A percentile compares a stretch with the other conserved stretches of the same genome.
Evolutionary conservation across 23 red algal species (phyloP).

Genomic region (Pyropia haitanensis): DNA sequence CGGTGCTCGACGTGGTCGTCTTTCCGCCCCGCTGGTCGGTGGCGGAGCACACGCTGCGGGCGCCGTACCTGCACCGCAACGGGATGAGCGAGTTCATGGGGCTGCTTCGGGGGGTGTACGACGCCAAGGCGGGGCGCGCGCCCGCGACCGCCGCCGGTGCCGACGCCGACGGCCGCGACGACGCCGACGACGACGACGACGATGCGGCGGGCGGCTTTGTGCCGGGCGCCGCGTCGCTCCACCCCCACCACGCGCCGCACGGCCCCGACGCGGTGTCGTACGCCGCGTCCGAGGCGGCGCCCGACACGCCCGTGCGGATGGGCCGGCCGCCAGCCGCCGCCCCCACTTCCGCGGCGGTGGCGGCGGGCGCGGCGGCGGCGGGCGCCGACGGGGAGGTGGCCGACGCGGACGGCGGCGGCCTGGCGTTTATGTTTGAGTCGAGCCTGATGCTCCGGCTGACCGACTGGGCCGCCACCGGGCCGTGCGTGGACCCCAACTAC

Average conservation of each 20-base stretch:
- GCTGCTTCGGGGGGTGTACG: conserved; percentile 48
- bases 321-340: no score
- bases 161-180: no score
- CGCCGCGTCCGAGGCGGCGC: conserved; percentile 6
- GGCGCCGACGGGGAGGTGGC: no score
- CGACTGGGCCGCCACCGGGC: conserved; percentile 33
- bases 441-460: conserved; percentile 63
- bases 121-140: conserved; percentile 42
- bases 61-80: conserved; percentile 81
- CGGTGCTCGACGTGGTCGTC: conserved; percentile 60
- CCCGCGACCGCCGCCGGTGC: no score
- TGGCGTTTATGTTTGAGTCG: conserved; percentile 87
- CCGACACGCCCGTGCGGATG: conserved; percentile 14
- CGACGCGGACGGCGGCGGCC: conserved; percentile 1
- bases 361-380: no score
- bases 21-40: conserved; percentile 66
- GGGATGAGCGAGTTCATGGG: conserved; percentile 87
- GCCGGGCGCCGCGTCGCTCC: conserved; percentile 58
- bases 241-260: conserved; percentile 52
- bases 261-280: conserved; percentile 66
- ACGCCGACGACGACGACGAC: conserved; percentile 26
- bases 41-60: conserved; percentile 68
- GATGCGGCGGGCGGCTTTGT: conserved; percentile 39
- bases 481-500: conserved; percentile 40
- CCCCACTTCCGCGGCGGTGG: no score